A percentile compares a stretch with the other conserved stretches of the same genome.
phyloP scores from a whole-genome alignment of 805 yeast genomes.

The Saccharomycopsis sp. region DNA sequence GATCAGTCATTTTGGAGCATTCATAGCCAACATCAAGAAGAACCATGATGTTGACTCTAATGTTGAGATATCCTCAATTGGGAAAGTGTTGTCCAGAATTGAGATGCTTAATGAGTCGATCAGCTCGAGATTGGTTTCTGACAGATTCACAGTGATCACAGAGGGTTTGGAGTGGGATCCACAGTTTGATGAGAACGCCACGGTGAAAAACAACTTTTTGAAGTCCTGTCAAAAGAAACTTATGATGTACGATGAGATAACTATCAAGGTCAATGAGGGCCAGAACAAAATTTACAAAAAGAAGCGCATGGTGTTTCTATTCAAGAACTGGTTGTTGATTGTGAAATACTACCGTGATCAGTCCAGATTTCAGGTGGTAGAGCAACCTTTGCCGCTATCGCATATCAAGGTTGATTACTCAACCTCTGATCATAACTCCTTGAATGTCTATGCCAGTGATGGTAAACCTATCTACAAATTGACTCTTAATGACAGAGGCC shows the following conservation, averaged over 20 bases:
- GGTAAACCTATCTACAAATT: constrained; percentile 19
- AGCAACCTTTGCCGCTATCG: constrained; percentile 14
- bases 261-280: constrained; percentile 17
- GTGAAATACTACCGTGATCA: constrained; percentile 13
- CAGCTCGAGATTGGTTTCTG: constrained; percentile 5
- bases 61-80: constrained; percentile 9
- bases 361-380: constrained; percentile 16
- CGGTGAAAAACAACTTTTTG: constrained; percentile 15
- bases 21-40: constrained; percentile 6
- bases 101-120: constrained; percentile 8
- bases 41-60: constrained; percentile 14
- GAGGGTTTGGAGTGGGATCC: constrained; percentile 10
- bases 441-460: constrained; percentile 17
- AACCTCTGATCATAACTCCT: constrained; percentile 19
- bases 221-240: constrained; percentile 7
- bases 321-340: constrained; percentile 19
- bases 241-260: constrained; percentile 15
- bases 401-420: constrained; percentile 16
- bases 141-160: constrained; percentile 13
- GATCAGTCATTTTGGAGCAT: constrained; percentile 1
- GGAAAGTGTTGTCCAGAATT: constrained; percentile 1
- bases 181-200: constrained; percentile 3
- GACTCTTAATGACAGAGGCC: constrained; percentile 9
- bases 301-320: constrained; percentile 18
- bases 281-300: constrained; percentile 20